These are phyloP conservation scores for Pisolithus microcarpus DNA, from an alignment of 768 basidiomycete species.

Conservation along the genomic window DNA sequence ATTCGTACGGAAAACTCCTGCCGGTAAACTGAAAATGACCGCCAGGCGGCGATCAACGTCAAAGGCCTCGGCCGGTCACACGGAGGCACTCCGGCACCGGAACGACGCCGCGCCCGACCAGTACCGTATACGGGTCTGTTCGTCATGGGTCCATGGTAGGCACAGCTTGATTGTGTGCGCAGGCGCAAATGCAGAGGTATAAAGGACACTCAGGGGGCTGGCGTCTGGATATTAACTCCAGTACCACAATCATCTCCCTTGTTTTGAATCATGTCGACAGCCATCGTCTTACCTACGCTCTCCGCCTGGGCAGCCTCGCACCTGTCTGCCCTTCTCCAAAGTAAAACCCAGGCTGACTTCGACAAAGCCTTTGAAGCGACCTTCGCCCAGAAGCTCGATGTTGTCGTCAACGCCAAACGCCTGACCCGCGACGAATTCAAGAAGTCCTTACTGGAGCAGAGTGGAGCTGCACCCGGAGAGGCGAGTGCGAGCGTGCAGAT, in stretches of 20 bases:
- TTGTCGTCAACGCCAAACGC: slow-evolving; percentile 37
- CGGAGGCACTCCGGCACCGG: too few relatives aligned
- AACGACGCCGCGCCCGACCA: too few relatives aligned
- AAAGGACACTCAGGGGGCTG: too few relatives aligned
- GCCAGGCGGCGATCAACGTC: too few relatives aligned
- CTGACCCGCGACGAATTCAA: slow-evolving; percentile 36
- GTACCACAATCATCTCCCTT: too few relatives aligned
- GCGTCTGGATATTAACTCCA: background rate
- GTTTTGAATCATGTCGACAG: slow-evolving; percentile 15
- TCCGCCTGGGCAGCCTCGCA: slow-evolving; percentile 35
- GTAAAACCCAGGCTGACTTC: slow-evolving; percentile 31
- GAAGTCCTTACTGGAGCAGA: slow-evolving; percentile 26
- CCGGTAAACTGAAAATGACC: too few relatives aligned
- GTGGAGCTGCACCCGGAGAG: slow-evolving; percentile 15
- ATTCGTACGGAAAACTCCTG: too few relatives aligned
- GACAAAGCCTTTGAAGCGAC: slow-evolving; percentile 34
- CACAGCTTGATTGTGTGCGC: too few relatives aligned
- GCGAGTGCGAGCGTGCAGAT: slow-evolving; percentile 14
- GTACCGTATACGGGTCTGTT: too few relatives aligned
- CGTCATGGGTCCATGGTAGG: too few relatives aligned
- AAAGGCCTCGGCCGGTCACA: too few relatives aligned
- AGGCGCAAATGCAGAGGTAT: too few relatives aligned
- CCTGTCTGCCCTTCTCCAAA: slow-evolving; percentile 32
- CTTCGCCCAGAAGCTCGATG: slow-evolving; percentile 28
- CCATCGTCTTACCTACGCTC: slow-evolving; percentile 35